Conservation (phyloP, 2,329 filamentous ascomycete species). For the Clonostachys rhizophaga region DNA sequence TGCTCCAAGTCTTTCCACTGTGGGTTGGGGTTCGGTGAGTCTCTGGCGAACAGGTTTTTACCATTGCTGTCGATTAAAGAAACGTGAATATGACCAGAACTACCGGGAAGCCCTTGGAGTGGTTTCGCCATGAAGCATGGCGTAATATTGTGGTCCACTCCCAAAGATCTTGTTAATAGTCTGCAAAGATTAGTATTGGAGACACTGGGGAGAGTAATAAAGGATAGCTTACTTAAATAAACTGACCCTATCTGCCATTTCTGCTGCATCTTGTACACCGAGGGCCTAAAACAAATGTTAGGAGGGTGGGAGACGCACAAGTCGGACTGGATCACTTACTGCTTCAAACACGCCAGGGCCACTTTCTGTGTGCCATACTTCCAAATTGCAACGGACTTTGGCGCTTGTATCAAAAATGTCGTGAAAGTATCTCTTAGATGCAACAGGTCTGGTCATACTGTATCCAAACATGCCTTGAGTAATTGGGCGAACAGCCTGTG, state of each 20-base stretch:
- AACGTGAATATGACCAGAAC: conserved; percentile 72
- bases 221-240: conserved; percentile 58
- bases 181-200: conserved; percentile 20
- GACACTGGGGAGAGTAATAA: background rate
- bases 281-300: background rate
- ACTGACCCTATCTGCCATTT: conserved; percentile 63
- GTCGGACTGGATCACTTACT: conserved; percentile 37
- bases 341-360: conserved; percentile 52
- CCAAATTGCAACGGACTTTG: conserved; percentile 67
- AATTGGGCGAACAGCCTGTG: conserved; percentile 58
- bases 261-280: no score
- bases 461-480: conserved; percentile 85
- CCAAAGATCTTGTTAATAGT: conserved; percentile 57
- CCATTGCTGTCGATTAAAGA: conserved; percentile 60
- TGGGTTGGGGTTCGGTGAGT: conserved; percentile 54
- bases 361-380: conserved; percentile 82
- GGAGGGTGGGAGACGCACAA: conserved; percentile 38
- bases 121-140: conserved; percentile 80
- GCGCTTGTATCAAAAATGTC: conserved; percentile 68
- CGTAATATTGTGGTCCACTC: conserved; percentile 66
- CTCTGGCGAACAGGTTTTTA: conserved; percentile 64
- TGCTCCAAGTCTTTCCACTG: conserved; percentile 56
- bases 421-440: conserved; percentile 82
- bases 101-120: conserved; percentile 64
- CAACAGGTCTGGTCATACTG: conserved; percentile 68